Evolutionary conservation across 2,329 filamentous ascomycete species (phyloP).

Genomic region (Fusarium tuaranense): DNA sequence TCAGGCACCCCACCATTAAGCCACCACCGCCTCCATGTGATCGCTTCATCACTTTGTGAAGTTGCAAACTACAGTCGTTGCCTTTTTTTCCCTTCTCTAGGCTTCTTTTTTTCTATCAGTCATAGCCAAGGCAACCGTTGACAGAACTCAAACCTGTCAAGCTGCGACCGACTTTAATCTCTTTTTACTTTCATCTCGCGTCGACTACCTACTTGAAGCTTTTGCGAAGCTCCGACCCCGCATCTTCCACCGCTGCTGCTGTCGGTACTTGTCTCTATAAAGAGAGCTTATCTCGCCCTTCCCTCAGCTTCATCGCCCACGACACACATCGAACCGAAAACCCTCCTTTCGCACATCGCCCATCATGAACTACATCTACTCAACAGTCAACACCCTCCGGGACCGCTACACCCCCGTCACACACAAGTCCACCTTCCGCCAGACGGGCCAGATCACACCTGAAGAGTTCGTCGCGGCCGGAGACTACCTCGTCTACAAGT

Average conservation of each 20-base stretch:
- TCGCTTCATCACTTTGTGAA: slow-evolving; percentile 38
- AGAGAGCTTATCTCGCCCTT: neutral
- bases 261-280: neutral
- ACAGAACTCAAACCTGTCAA: neutral
- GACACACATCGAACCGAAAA: neutral
- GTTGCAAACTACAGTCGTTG: slow-evolving; percentile 4
- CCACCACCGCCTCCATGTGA: slow-evolving; percentile 47
- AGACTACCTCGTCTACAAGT: slow-evolving; percentile 99
- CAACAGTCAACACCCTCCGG: slow-evolving; percentile 89
- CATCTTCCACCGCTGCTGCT: slow-evolving; percentile 8
- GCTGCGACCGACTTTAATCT: neutral
- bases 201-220: neutral
- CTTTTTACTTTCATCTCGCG: neutral
- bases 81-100: slow-evolving; percentile 3
- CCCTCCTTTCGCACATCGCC: neutral
- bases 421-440: slow-evolving; percentile 92
- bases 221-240: slow-evolving; percentile 25
- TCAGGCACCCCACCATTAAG: slow-evolving; percentile 27
- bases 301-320: neutral
- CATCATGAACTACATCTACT: slow-evolving; percentile 90
- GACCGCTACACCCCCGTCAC: slow-evolving; percentile 91
- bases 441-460: slow-evolving; percentile 94
- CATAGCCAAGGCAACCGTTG: slow-evolving; percentile 17
- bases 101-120: slow-evolving; percentile 23
- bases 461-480: slow-evolving; percentile 96